phyloP scores from a whole-genome alignment of 2,329 filamentous ascomycete genomes.

The Penicillium sp. region DNA sequence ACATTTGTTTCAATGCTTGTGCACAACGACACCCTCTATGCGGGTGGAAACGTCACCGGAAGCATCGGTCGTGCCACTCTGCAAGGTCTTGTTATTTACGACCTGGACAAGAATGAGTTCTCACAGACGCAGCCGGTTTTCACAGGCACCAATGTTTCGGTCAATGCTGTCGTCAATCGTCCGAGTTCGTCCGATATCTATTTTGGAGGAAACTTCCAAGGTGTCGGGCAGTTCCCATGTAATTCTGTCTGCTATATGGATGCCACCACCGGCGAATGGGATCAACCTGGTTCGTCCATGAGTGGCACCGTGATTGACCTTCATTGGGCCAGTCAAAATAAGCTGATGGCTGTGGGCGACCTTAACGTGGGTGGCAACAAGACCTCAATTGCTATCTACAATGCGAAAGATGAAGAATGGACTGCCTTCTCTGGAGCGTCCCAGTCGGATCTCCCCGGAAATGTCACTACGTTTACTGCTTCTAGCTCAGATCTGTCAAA shows the following conservation, averaged over 20 bases:
- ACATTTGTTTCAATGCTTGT: slow-evolving; percentile 71
- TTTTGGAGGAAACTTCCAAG: slow-evolving; percentile 80
- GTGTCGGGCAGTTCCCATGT: slow-evolving; percentile 79
- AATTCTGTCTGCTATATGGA: slow-evolving; percentile 78
- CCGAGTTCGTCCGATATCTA: slow-evolving; percentile 73
- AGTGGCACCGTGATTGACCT: slow-evolving; percentile 68
- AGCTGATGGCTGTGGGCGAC: slow-evolving; percentile 74
- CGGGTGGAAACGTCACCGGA: slow-evolving; percentile 77
- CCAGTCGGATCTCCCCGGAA: slow-evolving; percentile 63
- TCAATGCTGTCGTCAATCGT: slow-evolving; percentile 72
- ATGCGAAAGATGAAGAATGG: slow-evolving; percentile 67
- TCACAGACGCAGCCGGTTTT: slow-evolving; percentile 69
- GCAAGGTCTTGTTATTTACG: slow-evolving; percentile 75
- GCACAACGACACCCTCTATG: slow-evolving; percentile 68
- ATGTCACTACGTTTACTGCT: slow-evolving; percentile 71
- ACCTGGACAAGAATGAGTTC: slow-evolving; percentile 65
- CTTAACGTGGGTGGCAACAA: slow-evolving; percentile 65
- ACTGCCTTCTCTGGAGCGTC: slow-evolving; percentile 54
- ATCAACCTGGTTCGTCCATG: slow-evolving; percentile 69
- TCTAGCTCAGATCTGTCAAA: slow-evolving; percentile 70
- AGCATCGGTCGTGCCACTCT: slow-evolving; percentile 60
- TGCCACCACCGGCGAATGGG: slow-evolving; percentile 71
- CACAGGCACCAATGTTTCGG: slow-evolving; percentile 65
- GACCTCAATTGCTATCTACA: slow-evolving; percentile 70
- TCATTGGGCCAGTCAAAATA: slow-evolving; percentile 70